phyloP scores from a whole-genome alignment of 2,329 filamentous ascomycete species.

The Colletotrichum camelliae region DNA sequence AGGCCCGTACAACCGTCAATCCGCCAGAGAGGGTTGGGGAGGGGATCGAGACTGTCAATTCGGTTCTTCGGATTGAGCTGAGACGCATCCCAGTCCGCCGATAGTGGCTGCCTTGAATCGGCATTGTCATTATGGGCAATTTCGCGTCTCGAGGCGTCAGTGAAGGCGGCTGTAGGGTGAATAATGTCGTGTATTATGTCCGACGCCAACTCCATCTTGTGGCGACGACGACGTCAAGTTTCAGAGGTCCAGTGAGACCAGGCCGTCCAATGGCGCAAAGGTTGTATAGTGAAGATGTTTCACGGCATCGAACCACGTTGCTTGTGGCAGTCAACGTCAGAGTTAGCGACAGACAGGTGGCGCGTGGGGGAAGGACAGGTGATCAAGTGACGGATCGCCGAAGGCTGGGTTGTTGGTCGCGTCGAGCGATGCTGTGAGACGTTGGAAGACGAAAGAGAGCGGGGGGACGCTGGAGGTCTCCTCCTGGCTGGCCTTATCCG shows the following conservation, averaged over 20 bases:
- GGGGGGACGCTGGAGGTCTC: neutral
- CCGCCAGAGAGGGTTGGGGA: constrained; percentile 54
- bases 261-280: neutral
- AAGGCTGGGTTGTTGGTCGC: neutral
- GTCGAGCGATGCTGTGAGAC: neutral
- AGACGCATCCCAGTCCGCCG: constrained; percentile 50
- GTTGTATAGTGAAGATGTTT: constrained; percentile 2
- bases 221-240: constrained; percentile 8
- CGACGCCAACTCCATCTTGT: constrained; percentile 58
- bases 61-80: constrained; percentile 65
- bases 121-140: neutral
- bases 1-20: constrained; percentile 63
- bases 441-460: neutral
- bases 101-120: neutral
- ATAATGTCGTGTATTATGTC: constrained; percentile 59
- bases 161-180: constrained; percentile 62
- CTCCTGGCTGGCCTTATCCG: neutral
- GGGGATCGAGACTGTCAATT: constrained; percentile 58
- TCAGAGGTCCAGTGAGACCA: neutral
- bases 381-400: neutral
- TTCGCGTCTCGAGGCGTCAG: neutral
- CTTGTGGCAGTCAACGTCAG: neutral
- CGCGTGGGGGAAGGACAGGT: neutral
- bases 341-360: neutral
- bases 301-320: constrained; percentile 1